Conservation (phyloP, 257 asterid species). For the Solanum arcanum region DNA sequence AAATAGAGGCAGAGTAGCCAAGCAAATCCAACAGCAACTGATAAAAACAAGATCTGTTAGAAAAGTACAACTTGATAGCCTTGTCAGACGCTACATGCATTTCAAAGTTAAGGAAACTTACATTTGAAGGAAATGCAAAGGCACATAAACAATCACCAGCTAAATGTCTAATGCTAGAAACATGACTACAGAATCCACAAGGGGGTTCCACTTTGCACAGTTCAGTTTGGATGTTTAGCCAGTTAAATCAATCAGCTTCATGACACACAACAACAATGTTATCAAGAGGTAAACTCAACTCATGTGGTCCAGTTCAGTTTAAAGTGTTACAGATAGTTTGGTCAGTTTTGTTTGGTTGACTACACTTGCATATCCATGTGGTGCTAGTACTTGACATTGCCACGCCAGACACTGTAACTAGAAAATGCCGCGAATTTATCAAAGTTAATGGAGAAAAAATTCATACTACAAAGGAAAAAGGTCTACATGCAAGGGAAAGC, state of each 20-base stretch:
- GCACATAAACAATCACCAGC: not conserved
- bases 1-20: slow-evolving; percentile 54
- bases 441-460: not conserved
- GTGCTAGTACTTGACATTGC: not conserved
- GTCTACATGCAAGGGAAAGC: not conserved
- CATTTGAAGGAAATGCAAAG: not conserved
- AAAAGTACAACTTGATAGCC: not conserved
- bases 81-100: not conserved
- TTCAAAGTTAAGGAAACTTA: not conserved
- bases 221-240: not conserved
- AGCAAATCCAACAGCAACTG: slow-evolving; percentile 85
- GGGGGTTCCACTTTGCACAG: not conserved
- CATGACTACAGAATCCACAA: not conserved
- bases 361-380: not conserved
- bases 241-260: not conserved
- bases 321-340: not conserved
- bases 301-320: not conserved
- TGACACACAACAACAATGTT: not conserved
- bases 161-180: not conserved
- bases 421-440: not conserved
- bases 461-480: not conserved
- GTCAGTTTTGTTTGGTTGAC: not conserved
- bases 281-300: not conserved
- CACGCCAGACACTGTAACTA: not conserved
- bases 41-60: slow-evolving; percentile 17